Evolutionary conservation across 306 rosid genomes (phyloP), one percentile per base, ranked within the genome.

Genomic region (Malus sylvestris): DNA sequence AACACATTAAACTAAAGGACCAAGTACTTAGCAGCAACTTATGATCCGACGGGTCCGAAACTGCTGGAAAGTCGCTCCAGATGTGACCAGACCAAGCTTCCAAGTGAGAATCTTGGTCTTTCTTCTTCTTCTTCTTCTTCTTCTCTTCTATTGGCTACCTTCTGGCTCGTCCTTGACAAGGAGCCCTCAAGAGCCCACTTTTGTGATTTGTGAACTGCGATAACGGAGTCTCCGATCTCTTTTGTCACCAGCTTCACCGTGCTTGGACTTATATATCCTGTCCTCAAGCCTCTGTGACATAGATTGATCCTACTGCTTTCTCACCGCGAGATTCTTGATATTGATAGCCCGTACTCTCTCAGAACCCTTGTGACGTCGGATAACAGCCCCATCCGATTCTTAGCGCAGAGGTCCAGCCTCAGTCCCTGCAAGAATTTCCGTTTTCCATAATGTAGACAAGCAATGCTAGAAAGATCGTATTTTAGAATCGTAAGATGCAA

Each of bases 61-160:
- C 68, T 86, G 66, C 77, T 19, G 0, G 96, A 92, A 57, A 96
- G 82, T 30, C 97, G 85, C 72, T 83, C 99, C 5, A 96, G 76
- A 25, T 83, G 96, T 35, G 97, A 86, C 98, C 99, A 79, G 8
- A 96, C 61, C 84, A 89, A 70, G 86, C 85, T 82, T 69, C 96
- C 98, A 4, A 92, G 42, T 46, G 98, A 90, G 51, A 80, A 76
- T 73, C 76, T 82, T 6, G 88, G 86, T 68, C 67, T 83, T 9
- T 73, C 83, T 69, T 80, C 89, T 61, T n/a, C 29, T 2, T 40
- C 81, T 9, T 73, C 83, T 69, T 80, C 89, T 61, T n/a, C 29
- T 5, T 40, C 81, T 9, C 58, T 73, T 5, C 40, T 67, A 2
- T 29, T 55, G 38, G 35, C 35, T 20, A 11, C 55, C 19, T 35